phyloP scores from a whole-genome alignment of 371 early-diverging fungal genomes.

The Polyrhizophydium stewartii region DNA sequence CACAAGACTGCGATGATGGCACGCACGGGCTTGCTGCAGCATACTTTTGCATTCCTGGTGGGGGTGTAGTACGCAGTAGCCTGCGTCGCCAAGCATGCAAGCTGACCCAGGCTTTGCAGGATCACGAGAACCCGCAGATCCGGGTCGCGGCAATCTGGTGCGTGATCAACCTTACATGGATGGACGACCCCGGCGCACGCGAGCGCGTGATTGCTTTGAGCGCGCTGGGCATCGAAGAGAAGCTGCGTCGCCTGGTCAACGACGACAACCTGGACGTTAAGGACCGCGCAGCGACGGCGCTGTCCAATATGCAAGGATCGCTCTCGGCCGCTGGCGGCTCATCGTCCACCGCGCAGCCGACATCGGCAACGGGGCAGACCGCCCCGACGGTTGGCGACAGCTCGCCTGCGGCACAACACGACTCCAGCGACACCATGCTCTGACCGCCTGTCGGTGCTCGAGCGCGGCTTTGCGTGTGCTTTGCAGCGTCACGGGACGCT shows the following conservation, averaged over 20 bases:
- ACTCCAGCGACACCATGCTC: no score
- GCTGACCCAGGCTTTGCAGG: neutral
- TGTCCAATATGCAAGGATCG: constrained; percentile 35
- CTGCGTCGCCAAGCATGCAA: neutral
- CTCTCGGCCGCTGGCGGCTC: neutral
- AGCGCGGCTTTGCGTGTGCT: no score
- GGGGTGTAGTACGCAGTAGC: neutral
- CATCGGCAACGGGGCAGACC: no score
- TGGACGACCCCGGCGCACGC: constrained; percentile 50
- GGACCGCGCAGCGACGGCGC: constrained; percentile 69
- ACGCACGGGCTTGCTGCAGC: constrained; percentile 49
- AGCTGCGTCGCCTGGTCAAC: constrained; percentile 48
- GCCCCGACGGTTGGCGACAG: no score
- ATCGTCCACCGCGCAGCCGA: no score
- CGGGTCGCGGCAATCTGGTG: constrained; percentile 77
- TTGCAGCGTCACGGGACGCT: no score
- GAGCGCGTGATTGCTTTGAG: constrained; percentile 41
- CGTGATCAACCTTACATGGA: constrained; percentile 79
- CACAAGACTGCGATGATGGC: constrained; percentile 66
- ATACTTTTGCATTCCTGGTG: constrained; percentile 58
- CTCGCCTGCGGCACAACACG: no score
- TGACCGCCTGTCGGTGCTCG: no score
- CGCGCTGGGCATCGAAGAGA: constrained; percentile 58
- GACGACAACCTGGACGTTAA: constrained; percentile 68
- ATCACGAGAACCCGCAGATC: constrained; percentile 27